Percentiles rank a stretch among this genome's conserved stretches.
These are phyloP conservation scores for Butyriboletus loyo DNA, from an alignment of 768 basidiomycete species.

Conservation along the genomic window DNA sequence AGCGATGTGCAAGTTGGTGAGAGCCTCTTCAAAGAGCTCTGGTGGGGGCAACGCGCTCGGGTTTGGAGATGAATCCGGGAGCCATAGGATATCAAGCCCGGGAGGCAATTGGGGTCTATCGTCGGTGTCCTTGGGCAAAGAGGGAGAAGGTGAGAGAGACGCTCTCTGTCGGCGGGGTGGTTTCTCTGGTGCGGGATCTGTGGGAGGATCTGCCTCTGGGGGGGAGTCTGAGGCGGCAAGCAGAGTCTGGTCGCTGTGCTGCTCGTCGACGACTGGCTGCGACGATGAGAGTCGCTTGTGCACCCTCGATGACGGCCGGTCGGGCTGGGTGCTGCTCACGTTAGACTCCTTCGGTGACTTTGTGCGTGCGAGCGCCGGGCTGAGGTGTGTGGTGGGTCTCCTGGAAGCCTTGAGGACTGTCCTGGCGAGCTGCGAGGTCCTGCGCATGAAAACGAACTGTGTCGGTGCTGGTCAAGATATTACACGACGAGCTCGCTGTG, in stretches of 20 bases:
- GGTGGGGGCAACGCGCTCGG: constrained; percentile 56
- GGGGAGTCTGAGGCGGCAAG: constrained; percentile 21
- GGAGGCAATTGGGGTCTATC: constrained; percentile 48
- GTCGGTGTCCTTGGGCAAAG: constrained; percentile 22
- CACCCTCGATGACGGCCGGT: constrained; percentile 15
- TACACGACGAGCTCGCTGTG: constrained; percentile 36
- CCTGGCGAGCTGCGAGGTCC: constrained; percentile 66
- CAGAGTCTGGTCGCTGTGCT: constrained; percentile 7
- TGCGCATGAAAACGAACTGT: constrained; percentile 63
- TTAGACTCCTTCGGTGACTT: constrained; percentile 21
- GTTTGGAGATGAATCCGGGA: constrained; percentile 37
- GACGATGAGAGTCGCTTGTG: constrained; percentile 25
- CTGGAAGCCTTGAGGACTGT: constrained; percentile 53
- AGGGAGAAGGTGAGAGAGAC: neutral
- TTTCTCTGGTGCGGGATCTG: constrained; percentile 24
- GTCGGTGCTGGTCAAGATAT: constrained; percentile 49
- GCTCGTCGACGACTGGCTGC: constrained; percentile 16
- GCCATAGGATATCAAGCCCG: constrained; percentile 64
- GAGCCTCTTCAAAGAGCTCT: constrained; percentile 71
- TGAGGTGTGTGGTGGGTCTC: neutral
- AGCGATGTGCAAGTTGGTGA: constrained; percentile 72
- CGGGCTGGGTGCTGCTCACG: constrained; percentile 5
- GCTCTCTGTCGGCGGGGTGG: constrained; percentile 18
- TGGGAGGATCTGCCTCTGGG: constrained; percentile 23
- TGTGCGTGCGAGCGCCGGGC: constrained; percentile 20